Evolutionary conservation across 164 flowering plant species (phyloP).

Genomic region (Magnolia kwangsiensis): DNA sequence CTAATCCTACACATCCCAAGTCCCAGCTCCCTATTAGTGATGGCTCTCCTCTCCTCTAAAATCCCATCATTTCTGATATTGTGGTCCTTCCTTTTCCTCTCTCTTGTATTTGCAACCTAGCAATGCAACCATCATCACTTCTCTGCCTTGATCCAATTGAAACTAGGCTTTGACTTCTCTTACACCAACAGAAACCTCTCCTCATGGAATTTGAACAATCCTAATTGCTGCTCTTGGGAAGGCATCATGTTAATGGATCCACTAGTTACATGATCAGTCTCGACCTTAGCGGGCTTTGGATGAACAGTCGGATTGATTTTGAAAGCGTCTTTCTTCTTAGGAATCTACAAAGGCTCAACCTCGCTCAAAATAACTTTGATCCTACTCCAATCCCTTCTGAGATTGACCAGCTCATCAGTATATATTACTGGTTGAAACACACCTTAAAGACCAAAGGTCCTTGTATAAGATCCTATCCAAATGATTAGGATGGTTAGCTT

Average conservation of each 20-base stretch:
- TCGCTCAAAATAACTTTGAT: slow-evolving; percentile 33
- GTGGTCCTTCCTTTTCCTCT: too few species aligned
- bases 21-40: too few species aligned
- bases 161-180: background rate
- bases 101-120: too few species aligned
- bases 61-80: too few species aligned
- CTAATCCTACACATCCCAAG: too few species aligned
- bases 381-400: slow-evolving; percentile 28
- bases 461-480: too few species aligned
- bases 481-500: too few species aligned
- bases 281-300: slow-evolving; percentile 20
- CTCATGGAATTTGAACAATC: slow-evolving; percentile 26
- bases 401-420: slow-evolving; percentile 23
- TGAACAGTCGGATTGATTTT: slow-evolving; percentile 7
- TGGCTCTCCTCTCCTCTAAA: too few species aligned
- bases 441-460: too few species aligned
- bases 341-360: slow-evolving; percentile 31
- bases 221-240: slow-evolving; percentile 35
- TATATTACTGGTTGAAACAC: too few species aligned
- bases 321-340: background rate
- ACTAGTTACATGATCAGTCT: slow-evolving; percentile 28
- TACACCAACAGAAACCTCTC: slow-evolving; percentile 14
- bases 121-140: slow-evolving; percentile 33
- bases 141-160: slow-evolving; percentile 8
- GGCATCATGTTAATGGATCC: slow-evolving; percentile 27